Conservation (phyloP, 179 eudicot genomes). For the Drosera spatulata region DNA sequence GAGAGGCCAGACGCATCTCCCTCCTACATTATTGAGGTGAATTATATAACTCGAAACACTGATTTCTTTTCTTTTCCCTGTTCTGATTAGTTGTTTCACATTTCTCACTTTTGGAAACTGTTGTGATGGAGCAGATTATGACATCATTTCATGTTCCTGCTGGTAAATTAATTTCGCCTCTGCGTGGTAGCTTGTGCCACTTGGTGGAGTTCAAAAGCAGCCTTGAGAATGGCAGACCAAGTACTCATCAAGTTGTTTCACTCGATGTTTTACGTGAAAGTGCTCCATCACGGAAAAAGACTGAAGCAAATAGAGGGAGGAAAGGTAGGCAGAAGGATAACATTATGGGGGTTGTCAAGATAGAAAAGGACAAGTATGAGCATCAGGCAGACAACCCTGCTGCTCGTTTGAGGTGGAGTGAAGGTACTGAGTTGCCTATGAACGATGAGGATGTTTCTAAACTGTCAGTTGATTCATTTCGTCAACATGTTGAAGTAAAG, state of each 20-base stretch:
- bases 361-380: slow-evolving; percentile 4
- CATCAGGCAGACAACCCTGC: neutral
- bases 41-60: slow-evolving; percentile 5
- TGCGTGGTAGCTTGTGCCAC: slow-evolving; percentile 37
- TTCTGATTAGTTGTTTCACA: slow-evolving; percentile 1
- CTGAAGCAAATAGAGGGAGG: slow-evolving; percentile 24
- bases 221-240: slow-evolving; percentile 18
- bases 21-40: slow-evolving; percentile 69
- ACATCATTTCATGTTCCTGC: slow-evolving; percentile 56
- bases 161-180: slow-evolving; percentile 61
- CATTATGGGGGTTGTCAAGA: slow-evolving; percentile 13
- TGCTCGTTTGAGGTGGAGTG: neutral
- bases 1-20: slow-evolving; percentile 51
- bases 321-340: slow-evolving; percentile 18
- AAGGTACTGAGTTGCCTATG: slow-evolving; percentile 6
- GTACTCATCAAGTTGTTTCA: slow-evolving; percentile 18
- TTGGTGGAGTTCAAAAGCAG: slow-evolving; percentile 38
- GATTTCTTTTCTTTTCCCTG: slow-evolving; percentile 1
- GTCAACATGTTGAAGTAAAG: slow-evolving; percentile 13
- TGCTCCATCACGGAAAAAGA: slow-evolving; percentile 20
- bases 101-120: slow-evolving; percentile 3
- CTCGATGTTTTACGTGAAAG: slow-evolving; percentile 21
- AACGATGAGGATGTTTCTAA: slow-evolving; percentile 41
- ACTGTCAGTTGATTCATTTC: slow-evolving; percentile 16
- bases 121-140: slow-evolving; percentile 64